Evolutionary conservation across 163 green algal genomes (phyloP).

Genomic region (Chloroidium sp.): DNA sequence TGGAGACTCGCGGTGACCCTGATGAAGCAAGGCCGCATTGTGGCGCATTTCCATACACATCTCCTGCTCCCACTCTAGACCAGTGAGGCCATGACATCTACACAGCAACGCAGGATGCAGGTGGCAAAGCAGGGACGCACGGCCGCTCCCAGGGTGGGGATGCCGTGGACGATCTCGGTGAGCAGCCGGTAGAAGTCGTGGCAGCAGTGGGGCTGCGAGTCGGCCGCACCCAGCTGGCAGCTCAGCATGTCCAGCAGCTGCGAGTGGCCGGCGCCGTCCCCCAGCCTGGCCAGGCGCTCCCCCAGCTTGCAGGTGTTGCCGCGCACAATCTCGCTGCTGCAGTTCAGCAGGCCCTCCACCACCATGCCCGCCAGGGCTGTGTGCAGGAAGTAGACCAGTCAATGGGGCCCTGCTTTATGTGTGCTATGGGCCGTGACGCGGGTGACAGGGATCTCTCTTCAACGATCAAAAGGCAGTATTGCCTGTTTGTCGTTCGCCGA

Average conservation of each 20-base stretch:
- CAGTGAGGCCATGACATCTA: too few species aligned
- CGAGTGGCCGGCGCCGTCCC: not conserved
- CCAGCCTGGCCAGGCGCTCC: slow-evolving; percentile 8
- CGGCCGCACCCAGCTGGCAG: slow-evolving; percentile 4
- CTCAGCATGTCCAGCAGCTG: slow-evolving; percentile 8
- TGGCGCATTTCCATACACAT: too few species aligned
- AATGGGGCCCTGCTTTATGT: too few species aligned
- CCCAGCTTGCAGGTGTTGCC: slow-evolving; percentile 13
- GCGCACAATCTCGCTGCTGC: slow-evolving; percentile 24
- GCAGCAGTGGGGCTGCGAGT: slow-evolving; percentile 6
- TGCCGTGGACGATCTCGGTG: not conserved
- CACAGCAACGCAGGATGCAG: too few species aligned
- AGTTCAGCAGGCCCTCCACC: slow-evolving; percentile 20
- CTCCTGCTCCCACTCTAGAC: too few species aligned
- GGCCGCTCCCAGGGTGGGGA: not conserved
- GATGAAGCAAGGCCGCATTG: too few species aligned
- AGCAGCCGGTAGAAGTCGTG: slow-evolving; percentile 6
- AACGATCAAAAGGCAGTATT: too few species aligned
- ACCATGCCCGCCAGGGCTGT: slow-evolving; percentile 1
- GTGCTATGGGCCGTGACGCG: too few species aligned
- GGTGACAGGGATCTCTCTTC: too few species aligned
- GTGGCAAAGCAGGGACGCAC: too few species aligned
- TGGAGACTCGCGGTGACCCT: too few species aligned
- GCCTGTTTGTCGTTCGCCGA: too few species aligned
- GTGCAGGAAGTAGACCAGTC: not conserved